Conservation (phyloP, 1,139 yeast species). For the Suhomyces guaymorum region DNA sequence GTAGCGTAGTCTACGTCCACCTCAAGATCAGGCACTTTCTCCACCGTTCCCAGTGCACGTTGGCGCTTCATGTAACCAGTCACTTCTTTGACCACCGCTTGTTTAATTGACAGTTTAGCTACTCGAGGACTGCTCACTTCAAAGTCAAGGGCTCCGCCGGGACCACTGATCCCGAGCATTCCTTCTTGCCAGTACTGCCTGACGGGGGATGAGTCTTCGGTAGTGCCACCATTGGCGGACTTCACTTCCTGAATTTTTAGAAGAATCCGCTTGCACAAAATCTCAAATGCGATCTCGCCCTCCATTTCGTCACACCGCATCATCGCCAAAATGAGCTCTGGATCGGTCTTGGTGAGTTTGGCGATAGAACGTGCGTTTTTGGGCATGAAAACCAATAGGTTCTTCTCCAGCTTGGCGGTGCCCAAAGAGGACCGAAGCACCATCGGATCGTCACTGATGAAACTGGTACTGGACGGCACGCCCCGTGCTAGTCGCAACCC, state of each 20-base stretch:
- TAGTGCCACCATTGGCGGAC: constrained; percentile 1
- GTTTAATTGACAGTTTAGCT: constrained; percentile 4
- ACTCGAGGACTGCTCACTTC: no score
- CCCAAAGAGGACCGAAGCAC: constrained; percentile 12
- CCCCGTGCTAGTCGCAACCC: constrained; percentile 3
- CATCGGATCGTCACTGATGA: constrained; percentile 11
- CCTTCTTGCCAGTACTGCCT: constrained; percentile 9
- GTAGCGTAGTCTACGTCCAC: constrained; percentile 12
- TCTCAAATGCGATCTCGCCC: constrained; percentile 18
- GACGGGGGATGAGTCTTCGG: no score
- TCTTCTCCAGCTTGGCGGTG: constrained; percentile 7
- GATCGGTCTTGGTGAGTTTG: constrained; percentile 1
- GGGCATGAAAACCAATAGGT: constrained; percentile 15
- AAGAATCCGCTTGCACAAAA: constrained; percentile 18
- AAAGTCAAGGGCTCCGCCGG: background rate
- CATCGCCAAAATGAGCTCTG: constrained; percentile 12
- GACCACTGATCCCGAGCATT: background rate
- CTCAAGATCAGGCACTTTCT: constrained; percentile 10
- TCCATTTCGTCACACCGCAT: constrained; percentile 19
- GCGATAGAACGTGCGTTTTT: constrained; percentile 11
- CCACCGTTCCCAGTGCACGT: constrained; percentile 1
- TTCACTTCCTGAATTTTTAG: constrained; percentile 17
- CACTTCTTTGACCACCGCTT: constrained; percentile 6
- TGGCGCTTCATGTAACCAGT: constrained; percentile 3
- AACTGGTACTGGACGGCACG: constrained; percentile 7